Percentiles rank a stretch among this genome's conserved stretches.
Conservation (phyloP, 2,329 filamentous ascomycete species). For the Teratosphaeria epicoccoides region DNA sequence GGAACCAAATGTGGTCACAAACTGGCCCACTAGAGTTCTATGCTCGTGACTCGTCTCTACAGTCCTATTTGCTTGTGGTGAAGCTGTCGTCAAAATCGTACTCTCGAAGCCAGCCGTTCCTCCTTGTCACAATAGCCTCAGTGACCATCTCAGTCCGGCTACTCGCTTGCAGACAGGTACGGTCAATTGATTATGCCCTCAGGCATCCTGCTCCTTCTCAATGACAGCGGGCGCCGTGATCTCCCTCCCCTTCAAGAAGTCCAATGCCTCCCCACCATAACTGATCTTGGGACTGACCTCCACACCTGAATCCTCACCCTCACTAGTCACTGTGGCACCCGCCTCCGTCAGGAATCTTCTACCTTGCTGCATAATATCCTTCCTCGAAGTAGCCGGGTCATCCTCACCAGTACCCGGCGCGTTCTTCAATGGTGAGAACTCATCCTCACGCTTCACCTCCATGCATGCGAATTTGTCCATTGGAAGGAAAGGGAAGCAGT, state of each 20-base stretch:
- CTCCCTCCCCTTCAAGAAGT: constrained; percentile 48
- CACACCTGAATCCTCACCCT: constrained; percentile 54
- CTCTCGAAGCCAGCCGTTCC: no score
- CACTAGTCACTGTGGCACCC: constrained; percentile 62
- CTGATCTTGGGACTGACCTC: constrained; percentile 89
- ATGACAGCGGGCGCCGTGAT: constrained; percentile 55
- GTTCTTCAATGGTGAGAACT: constrained; percentile 98
- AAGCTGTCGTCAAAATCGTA: no score
- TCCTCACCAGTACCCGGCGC: constrained; percentile 75
- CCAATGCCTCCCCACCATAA: constrained; percentile 61
- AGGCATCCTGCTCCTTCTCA: constrained; percentile 40
- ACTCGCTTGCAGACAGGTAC: background rate
- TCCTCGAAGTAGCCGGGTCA: constrained; percentile 84
- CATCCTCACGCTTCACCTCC: constrained; percentile 92
- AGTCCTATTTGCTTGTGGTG: no score
- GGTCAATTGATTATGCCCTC: background rate
- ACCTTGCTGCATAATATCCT: constrained; percentile 82
- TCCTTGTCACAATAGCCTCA: no score
- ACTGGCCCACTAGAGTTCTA: no score
- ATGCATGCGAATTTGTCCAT: constrained; percentile 88
- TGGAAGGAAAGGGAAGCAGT: constrained; percentile 83
- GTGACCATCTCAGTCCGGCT: background rate
- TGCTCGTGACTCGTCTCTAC: no score
- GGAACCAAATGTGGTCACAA: no score
- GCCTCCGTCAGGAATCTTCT: constrained; percentile 73